A percentile compares a stretch with the other conserved stretches of the same genome.
These are phyloP conservation scores for Rhipidocladum racemiflorum DNA, from an alignment of 176 grass and related monocot species.

Conservation along the genomic window DNA sequence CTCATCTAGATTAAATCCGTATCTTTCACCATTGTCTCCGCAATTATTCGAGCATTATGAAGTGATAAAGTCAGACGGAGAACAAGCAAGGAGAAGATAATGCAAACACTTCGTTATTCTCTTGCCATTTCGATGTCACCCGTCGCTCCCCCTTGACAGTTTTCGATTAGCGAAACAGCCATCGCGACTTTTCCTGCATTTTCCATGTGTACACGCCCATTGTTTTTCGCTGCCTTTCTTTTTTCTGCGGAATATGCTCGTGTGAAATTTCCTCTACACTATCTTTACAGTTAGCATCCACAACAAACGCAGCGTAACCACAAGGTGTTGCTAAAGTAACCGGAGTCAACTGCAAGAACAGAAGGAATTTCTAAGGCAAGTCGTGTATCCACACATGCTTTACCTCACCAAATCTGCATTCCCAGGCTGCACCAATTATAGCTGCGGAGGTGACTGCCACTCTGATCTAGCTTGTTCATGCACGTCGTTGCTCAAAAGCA, in stretches of 20 bases:
- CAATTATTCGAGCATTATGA: too few relatives aligned
- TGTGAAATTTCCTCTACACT: background rate
- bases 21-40: too few relatives aligned
- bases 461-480: background rate
- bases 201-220: background rate
- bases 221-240: background rate
- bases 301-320: background rate
- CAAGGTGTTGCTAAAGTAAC: background rate
- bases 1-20: too few relatives aligned
- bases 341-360: background rate
- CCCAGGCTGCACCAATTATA: background rate
- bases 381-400: background rate
- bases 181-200: background rate
- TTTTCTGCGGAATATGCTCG: slow-evolving; percentile 3
- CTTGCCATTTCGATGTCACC: background rate
- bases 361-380: background rate
- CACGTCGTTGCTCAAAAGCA: background rate
- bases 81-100: too few relatives aligned
- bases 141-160: background rate
- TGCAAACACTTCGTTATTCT: too few relatives aligned
- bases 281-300: background rate
- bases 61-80: too few relatives aligned
- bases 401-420: background rate
- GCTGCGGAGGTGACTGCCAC: background rate
- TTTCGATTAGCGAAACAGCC: background rate